These are phyloP conservation scores for Stemphylium lycopersici DNA, from an alignment of 2,329 filamentous ascomycete species.

Conservation along the genomic window DNA sequence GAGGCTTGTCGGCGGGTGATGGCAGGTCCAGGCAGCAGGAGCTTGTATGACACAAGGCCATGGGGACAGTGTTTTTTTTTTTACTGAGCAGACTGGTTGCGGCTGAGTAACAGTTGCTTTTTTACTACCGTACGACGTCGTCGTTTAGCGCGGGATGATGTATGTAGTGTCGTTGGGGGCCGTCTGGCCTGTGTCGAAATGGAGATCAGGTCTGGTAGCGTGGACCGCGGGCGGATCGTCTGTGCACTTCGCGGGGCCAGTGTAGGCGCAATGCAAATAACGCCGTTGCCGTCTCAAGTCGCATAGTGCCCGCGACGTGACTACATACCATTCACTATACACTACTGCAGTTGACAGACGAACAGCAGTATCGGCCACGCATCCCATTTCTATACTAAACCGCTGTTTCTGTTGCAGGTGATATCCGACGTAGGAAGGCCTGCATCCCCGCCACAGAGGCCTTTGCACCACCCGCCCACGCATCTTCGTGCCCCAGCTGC, in stretches of 20 bases:
- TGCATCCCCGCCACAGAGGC: conserved; percentile 17
- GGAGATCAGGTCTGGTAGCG: conserved; percentile 19
- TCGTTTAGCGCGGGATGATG: conserved; percentile 4
- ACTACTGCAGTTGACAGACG: neutral
- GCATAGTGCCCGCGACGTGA: conserved; percentile 13
- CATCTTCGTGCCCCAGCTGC: conserved; percentile 14
- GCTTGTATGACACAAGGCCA: neutral
- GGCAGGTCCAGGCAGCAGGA: conserved; percentile 2
- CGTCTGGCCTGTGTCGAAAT: conserved; percentile 6
- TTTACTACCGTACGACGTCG: conserved; percentile 4
- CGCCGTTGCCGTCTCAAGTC: conserved; percentile 20
- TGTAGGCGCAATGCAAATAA: conserved; percentile 26
- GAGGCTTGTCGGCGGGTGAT: conserved; percentile 13
- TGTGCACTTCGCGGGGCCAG: conserved; percentile 28
- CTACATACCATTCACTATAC: conserved; percentile 11
- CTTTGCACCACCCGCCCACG: conserved; percentile 20
- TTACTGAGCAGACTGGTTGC: neutral
- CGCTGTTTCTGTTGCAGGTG: conserved; percentile 15
- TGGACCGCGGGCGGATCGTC: conserved; percentile 18
- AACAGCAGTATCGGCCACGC: conserved; percentile 4
- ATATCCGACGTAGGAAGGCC: conserved; percentile 12
- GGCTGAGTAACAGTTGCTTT: conserved; percentile 1
- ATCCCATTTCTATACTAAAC: conserved; percentile 10
- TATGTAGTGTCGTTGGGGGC: neutral
- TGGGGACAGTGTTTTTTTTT: neutral